phyloP scores from a whole-genome alignment of 75 land plant species.

The Pinus albicaulis region DNA sequence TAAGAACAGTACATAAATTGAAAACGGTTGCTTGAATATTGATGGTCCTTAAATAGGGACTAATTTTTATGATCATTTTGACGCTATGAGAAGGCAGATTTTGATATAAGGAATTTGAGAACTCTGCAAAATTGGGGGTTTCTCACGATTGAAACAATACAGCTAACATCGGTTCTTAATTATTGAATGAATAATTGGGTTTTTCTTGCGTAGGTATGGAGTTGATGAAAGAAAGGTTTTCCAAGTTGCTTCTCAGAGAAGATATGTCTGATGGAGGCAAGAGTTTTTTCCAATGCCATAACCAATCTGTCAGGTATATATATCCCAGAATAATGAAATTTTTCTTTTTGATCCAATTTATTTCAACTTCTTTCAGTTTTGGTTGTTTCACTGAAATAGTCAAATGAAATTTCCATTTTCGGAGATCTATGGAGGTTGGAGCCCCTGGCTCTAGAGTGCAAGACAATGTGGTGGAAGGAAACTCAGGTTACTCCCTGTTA shows the following conservation, averaged over 20 bases:
- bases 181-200: not conserved
- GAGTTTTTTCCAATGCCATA: conserved; percentile 61
- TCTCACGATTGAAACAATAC: not conserved
- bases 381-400: not conserved
- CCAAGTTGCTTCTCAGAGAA: conserved; percentile 68
- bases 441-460: conserved; percentile 49
- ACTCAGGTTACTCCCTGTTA: conserved; percentile 65
- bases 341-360: not conserved
- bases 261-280: conserved; percentile 74
- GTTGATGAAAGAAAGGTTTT: conserved; percentile 69
- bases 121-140: not conserved
- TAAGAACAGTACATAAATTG: accelerated
- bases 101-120: too few relatives aligned
- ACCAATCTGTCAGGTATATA: conserved; percentile 57
- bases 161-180: not conserved
- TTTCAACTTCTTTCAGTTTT: not conserved
- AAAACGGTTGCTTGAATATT: too few relatives aligned
- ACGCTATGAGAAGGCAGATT: too few relatives aligned
- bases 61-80: too few relatives aligned
- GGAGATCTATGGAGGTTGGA: conserved; percentile 65
- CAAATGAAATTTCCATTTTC: conserved; percentile 58
- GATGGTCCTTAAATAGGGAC: accelerated
- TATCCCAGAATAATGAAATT: not conserved
- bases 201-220: conserved; percentile 38
- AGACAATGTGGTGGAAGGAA: conserved; percentile 57